These are phyloP conservation scores for Saccharomyces hybrid DNA, from an alignment of 1,139 yeast genomes.

Conservation along the genomic window DNA sequence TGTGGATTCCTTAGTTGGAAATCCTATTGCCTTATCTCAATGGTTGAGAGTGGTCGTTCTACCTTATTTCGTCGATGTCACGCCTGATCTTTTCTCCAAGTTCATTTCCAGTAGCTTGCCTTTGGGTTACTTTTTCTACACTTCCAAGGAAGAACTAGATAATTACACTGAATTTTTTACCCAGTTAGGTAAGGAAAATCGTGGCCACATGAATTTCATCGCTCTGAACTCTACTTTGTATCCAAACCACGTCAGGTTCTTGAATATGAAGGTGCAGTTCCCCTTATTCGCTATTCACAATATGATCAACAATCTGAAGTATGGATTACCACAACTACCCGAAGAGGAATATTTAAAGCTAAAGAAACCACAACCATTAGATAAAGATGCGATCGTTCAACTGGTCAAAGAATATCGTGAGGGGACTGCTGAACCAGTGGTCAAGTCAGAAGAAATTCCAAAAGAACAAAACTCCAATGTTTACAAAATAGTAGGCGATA, in stretches of 20 bases:
- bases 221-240: constrained; percentile 73
- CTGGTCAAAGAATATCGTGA: constrained; percentile 58
- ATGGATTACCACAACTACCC: constrained; percentile 48
- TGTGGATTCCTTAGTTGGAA: constrained; percentile 1
- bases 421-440: constrained; percentile 61
- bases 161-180: constrained; percentile 46
- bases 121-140: constrained; percentile 81
- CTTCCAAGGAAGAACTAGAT: constrained; percentile 55
- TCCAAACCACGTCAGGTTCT: constrained; percentile 81
- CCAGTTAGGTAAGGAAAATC: constrained; percentile 61
- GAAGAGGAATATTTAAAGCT: constrained; percentile 30
- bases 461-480: constrained; percentile 68
- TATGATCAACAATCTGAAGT: constrained; percentile 58
- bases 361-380: constrained; percentile 27
- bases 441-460: constrained; percentile 84
- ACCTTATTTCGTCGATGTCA: constrained; percentile 86
- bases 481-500: constrained; percentile 72
- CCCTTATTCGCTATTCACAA: constrained; percentile 91
- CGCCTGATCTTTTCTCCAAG: constrained; percentile 65
- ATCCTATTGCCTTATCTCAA: constrained; percentile 3
- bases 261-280: constrained; percentile 76
- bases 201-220: constrained; percentile 80
- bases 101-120: constrained; percentile 74
- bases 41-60: constrained; percentile 34
- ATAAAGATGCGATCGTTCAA: constrained; percentile 41